A percentile compares a stretch with the other conserved stretches of the same genome.
Conservation (phyloP, 2,329 filamentous ascomycete genomes). For the Fusarium foetens region DNA sequence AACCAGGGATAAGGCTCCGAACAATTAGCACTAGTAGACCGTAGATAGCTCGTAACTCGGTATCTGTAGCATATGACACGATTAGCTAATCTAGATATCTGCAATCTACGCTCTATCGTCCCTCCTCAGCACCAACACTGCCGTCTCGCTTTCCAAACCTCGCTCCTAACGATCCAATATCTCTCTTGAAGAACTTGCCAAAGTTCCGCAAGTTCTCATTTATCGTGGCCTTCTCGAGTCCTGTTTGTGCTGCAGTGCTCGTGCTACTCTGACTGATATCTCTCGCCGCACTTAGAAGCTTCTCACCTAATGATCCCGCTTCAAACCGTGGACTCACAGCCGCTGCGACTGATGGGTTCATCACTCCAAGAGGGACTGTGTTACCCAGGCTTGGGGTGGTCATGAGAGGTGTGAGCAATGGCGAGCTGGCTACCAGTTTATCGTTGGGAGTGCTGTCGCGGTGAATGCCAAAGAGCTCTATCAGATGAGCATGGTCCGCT, state of each 20-base stretch:
- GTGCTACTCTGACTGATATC: constrained; percentile 75
- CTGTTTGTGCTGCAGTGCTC: constrained; percentile 51
- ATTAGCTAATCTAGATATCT: not conserved
- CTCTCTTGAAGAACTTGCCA: constrained; percentile 93
- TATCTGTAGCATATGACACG: not conserved
- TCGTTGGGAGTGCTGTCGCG: constrained; percentile 79
- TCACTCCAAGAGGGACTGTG: constrained; percentile 50
- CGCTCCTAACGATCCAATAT: constrained; percentile 80
- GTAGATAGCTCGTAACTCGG: not conserved
- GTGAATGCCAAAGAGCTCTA: constrained; percentile 86
- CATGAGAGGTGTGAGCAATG: constrained; percentile 76
- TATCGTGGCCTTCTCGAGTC: constrained; percentile 73
- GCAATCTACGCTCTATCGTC: constrained; percentile 22
- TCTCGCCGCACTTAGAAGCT: constrained; percentile 85
- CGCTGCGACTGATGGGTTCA: constrained; percentile 57
- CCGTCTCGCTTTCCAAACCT: constrained; percentile 74
- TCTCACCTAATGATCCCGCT: constrained; percentile 83
- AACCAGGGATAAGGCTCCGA: constrained; percentile 9
- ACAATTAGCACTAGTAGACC: not conserved
- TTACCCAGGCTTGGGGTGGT: constrained; percentile 53
- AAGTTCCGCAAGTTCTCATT: constrained; percentile 96
- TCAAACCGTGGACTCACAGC: constrained; percentile 72
- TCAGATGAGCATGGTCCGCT: constrained; percentile 80
- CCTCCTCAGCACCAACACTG: constrained; percentile 48
- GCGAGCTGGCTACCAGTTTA: constrained; percentile 75